Evolutionary conservation across 164 flowering plant species (phyloP).

Genomic region (Annona cherimola): DNA sequence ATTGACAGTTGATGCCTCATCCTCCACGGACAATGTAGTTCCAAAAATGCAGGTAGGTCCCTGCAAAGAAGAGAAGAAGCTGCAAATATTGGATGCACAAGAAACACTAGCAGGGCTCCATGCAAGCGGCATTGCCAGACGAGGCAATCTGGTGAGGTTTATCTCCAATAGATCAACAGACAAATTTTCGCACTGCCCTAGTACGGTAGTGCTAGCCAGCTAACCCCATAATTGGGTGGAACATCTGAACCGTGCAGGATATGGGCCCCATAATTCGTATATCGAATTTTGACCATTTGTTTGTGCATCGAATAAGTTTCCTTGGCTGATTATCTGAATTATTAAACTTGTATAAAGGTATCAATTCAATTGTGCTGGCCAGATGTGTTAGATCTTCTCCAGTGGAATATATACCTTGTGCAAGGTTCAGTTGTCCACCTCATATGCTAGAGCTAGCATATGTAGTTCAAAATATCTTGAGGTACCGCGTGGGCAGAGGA

Average conservation of each 20-base stretch:
- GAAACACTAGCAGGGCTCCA: slow-evolving; percentile 52
- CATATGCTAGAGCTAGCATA: neutral
- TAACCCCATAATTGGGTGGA: neutral
- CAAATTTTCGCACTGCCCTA: neutral
- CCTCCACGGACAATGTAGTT: slow-evolving; percentile 9
- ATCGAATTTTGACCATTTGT: neutral
- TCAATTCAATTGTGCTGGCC: neutral
- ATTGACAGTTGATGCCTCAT: slow-evolving; percentile 19
- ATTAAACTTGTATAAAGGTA: neutral
- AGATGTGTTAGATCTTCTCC: neutral
- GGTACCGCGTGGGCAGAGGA: neutral
- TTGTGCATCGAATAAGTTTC: neutral
- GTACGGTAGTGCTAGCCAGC: neutral
- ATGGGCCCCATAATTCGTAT: neutral
- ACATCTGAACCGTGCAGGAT: neutral
- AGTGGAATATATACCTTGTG: neutral
- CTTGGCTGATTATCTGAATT: neutral
- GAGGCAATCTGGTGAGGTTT: slow-evolving; percentile 47
- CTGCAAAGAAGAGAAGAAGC: slow-evolving; percentile 21
- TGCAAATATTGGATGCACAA: slow-evolving; percentile 39
- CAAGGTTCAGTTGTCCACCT: neutral
- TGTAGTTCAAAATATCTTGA: neutral
- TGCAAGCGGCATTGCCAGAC: slow-evolving; percentile 19
- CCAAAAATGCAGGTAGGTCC: slow-evolving; percentile 19
- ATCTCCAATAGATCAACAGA: neutral